A percentile compares a stretch with the other conserved stretches of the same genome.
Conservation (phyloP, 179 eudicot genomes). For the Nepenthes alata region DNA sequence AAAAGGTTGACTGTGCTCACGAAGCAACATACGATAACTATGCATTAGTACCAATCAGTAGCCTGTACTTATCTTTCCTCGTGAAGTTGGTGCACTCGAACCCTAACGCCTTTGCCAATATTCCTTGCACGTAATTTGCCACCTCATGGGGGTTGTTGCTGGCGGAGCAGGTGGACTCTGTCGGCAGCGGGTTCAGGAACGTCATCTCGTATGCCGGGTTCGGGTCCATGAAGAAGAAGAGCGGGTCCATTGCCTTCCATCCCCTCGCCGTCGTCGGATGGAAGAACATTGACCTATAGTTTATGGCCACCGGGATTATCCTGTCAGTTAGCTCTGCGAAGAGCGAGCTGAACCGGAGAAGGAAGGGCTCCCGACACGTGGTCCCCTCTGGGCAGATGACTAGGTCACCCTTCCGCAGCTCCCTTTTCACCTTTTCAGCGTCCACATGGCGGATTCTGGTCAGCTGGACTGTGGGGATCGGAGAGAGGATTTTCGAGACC, state of each 20-base stretch:
- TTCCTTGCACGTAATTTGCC: conserved; percentile 78
- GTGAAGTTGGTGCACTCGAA: conserved; percentile 86
- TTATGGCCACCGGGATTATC: conserved; percentile 92
- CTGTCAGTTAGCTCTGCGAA: conserved; percentile 80
- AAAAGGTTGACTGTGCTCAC: conserved; percentile 36
- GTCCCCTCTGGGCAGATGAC: conserved; percentile 92
- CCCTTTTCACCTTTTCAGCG: conserved; percentile 37
- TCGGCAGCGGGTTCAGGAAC: conserved; percentile 72
- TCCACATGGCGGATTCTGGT: conserved; percentile 70
- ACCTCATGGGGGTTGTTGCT: conserved; percentile 90
- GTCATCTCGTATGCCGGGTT: conserved; percentile 83
- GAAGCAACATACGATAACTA: conserved; percentile 30
- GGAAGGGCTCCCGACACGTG: conserved; percentile 87
- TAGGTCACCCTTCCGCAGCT: conserved; percentile 49
- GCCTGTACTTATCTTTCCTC: conserved; percentile 75
- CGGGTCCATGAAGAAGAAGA: conserved; percentile 95
- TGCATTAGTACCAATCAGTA: conserved; percentile 82
- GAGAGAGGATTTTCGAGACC: conserved; percentile 63
- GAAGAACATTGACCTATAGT: conserved; percentile 71
- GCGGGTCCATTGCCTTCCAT: conserved; percentile 80
- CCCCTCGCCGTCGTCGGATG: conserved; percentile 92
- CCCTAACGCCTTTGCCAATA: conserved; percentile 75
- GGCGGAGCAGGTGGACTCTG: conserved; percentile 79
- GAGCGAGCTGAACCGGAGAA: conserved; percentile 66
- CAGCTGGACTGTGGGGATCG: conserved; percentile 71